Conservation (phyloP, 495 filamentous ascomycete species). For the Chaetomium cochliodes region DNA sequence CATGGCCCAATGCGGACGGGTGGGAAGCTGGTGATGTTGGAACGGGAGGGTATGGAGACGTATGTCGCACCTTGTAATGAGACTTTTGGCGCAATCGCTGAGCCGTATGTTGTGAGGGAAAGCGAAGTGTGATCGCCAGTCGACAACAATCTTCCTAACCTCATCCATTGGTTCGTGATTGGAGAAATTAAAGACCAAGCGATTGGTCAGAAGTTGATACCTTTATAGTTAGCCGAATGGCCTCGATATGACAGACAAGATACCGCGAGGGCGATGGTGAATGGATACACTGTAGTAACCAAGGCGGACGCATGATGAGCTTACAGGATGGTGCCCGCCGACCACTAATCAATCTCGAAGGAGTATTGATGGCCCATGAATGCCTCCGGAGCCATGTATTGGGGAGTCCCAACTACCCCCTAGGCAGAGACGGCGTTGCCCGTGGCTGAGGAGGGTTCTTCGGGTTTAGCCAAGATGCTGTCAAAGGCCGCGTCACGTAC, state of each 20-base stretch:
- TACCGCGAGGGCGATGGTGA: too few relatives aligned
- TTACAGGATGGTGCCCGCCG: constrained; percentile 84
- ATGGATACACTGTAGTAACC: not conserved
- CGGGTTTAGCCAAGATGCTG: not conserved
- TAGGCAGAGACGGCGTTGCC: not conserved
- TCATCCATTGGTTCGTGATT: constrained; percentile 48
- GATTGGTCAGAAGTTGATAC: constrained; percentile 91
- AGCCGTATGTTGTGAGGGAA: constrained; percentile 60
- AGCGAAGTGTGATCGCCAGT: constrained; percentile 83
- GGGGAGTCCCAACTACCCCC: constrained; percentile 65
- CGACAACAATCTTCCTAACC: constrained; percentile 66
- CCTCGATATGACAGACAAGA: not conserved
- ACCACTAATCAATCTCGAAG: constrained; percentile 95
- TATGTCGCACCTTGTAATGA: not conserved
- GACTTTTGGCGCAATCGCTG: not conserved
- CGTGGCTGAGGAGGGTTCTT: not conserved
- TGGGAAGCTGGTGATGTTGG: not conserved
- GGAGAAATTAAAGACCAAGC: constrained; percentile 93
- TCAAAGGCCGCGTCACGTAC: not conserved
- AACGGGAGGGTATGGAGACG: too few relatives aligned
- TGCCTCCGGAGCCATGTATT: constrained; percentile 94
- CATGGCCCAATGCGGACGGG: not conserved
- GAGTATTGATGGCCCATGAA: constrained; percentile 86
- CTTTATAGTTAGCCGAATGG: constrained; percentile 1
- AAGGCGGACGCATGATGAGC: not conserved